phyloP scores from a whole-genome alignment of 371 early-diverging fungal species.

The Saksenaea vasiformis region DNA sequence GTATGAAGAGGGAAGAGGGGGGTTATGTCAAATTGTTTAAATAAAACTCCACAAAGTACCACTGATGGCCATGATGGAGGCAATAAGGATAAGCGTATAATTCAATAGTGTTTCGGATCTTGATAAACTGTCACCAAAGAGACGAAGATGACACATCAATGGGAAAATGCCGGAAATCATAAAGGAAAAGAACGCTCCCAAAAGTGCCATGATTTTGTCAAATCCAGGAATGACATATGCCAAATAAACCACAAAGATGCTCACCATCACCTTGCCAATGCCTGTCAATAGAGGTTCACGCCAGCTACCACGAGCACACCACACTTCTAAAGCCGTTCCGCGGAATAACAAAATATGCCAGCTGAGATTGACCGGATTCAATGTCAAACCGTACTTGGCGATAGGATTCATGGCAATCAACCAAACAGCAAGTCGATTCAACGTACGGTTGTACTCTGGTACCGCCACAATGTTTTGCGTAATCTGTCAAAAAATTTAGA shows the following conservation, averaged over 20 bases:
- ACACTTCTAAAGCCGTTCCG: constrained; percentile 13
- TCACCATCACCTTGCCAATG: constrained; percentile 20
- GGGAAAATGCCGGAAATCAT: constrained; percentile 64
- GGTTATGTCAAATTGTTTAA: too few relatives aligned
- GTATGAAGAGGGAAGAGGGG: too few relatives aligned
- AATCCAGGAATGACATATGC: constrained; percentile 63
- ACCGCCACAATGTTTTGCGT: constrained; percentile 61
- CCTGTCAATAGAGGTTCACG: constrained; percentile 3
- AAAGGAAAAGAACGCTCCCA: constrained; percentile 63
- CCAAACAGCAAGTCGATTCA: constrained; percentile 54
- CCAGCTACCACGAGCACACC: neutral
- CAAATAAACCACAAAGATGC: constrained; percentile 34
- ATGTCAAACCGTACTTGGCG: constrained; percentile 62
- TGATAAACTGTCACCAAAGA: constrained; percentile 35
- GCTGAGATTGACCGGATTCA: constrained; percentile 53
- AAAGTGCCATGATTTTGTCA: constrained; percentile 58
- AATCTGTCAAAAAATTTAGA: constrained; percentile 33
- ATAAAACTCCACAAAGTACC: constrained; percentile 42
- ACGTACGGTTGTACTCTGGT: constrained; percentile 41
- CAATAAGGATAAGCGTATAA: constrained; percentile 15
- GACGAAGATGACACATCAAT: constrained; percentile 42
- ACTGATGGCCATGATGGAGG: constrained; percentile 31
- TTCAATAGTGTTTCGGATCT: constrained; percentile 20
- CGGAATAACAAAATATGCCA: constrained; percentile 44
- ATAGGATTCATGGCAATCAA: constrained; percentile 64